These are phyloP conservation scores for Fraxinus baroniana DNA, from an alignment of 305 asterid genomes.

Conservation along the genomic window DNA sequence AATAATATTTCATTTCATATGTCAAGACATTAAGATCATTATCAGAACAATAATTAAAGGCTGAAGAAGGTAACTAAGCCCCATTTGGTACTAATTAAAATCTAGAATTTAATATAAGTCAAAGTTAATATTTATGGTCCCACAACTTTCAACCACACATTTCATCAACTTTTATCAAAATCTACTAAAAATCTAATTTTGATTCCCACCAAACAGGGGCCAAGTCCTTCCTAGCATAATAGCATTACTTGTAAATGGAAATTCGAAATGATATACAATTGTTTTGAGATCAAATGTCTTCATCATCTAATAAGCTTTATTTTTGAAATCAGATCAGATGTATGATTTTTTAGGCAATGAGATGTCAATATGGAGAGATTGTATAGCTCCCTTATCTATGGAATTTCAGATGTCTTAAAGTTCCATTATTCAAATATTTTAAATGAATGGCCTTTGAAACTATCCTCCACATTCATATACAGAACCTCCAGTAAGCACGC, in stretches of 20 bases:
- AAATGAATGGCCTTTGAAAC: background rate
- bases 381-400: background rate
- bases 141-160: too few relatives aligned
- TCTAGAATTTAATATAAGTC: too few relatives aligned
- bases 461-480: background rate
- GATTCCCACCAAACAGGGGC: too few relatives aligned
- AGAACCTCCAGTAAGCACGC: background rate
- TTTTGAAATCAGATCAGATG: background rate
- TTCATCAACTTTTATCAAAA: too few relatives aligned
- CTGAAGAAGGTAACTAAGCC: too few relatives aligned
- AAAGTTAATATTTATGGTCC: too few relatives aligned
- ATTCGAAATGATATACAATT: background rate
- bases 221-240: background rate
- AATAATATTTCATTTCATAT: background rate
- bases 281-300: background rate
- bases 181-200: too few relatives aligned
- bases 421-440: background rate
- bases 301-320: background rate
- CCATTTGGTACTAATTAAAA: too few relatives aligned
- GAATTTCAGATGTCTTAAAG: background rate
- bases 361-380: background rate
- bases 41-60: too few relatives aligned
- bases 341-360: background rate
- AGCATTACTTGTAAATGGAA: background rate
- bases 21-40: background rate